phyloP scores from a whole-genome alignment of 2,329 filamentous ascomycete genomes.

The Xylariaceae sp. region DNA sequence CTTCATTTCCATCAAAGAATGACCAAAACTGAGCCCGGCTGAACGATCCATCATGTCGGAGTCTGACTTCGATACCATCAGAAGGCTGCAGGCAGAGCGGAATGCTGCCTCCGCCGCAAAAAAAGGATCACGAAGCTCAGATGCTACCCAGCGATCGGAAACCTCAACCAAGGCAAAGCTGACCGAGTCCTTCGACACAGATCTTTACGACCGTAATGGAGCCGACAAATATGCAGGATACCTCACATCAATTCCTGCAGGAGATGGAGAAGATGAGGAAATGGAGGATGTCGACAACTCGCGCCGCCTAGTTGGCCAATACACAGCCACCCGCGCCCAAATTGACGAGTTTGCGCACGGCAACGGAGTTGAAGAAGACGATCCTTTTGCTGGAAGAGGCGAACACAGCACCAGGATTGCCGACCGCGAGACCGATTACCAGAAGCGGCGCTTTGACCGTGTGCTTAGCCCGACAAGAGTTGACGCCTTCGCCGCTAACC shows the following conservation, averaged over 20 bases:
- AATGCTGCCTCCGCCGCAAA: conserved; percentile 78
- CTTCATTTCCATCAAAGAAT: conserved; percentile 26
- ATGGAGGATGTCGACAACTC: conserved; percentile 75
- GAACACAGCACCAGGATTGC: conserved; percentile 90
- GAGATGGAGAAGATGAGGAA: conserved; percentile 76
- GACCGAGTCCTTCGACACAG: conserved; percentile 84
- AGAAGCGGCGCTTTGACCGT: conserved; percentile 91
- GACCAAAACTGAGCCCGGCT: conserved; percentile 32
- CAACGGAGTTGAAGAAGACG: conserved; percentile 85
- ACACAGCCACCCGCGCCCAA: conserved; percentile 88
- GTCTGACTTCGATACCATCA: conserved; percentile 86
- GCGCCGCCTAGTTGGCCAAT: conserved; percentile 86
- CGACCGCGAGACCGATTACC: conserved; percentile 95
- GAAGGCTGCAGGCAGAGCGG: conserved; percentile 88
- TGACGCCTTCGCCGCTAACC: conserved; percentile 81
- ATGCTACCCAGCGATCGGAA: conserved; percentile 80
- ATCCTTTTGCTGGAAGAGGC: conserved; percentile 77
- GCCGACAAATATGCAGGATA: conserved; percentile 86
- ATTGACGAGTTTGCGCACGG: conserved; percentile 93
- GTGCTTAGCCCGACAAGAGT: conserved; percentile 82
- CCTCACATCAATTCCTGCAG: conserved; percentile 81
- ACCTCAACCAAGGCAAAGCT: conserved; percentile 87
- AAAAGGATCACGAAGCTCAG: conserved; percentile 80
- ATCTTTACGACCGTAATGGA: conserved; percentile 80
- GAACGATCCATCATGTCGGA: conserved; percentile 61